Base-by-base conservation (phyloP, 2,329 filamentous ascomycete species). In the Aspergillus sp. region DNA sequence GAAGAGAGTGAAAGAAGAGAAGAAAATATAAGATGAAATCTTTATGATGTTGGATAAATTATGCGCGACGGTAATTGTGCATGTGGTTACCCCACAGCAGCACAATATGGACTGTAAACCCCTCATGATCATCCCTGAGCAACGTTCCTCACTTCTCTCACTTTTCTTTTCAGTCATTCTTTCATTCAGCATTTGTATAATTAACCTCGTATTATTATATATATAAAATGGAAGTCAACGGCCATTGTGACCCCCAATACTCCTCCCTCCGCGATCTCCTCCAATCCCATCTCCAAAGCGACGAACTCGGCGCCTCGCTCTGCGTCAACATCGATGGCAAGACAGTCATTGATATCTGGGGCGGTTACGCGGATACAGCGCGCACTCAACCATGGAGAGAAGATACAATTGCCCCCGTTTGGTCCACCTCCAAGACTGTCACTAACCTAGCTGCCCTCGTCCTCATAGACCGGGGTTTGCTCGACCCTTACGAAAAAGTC, bases 281-380 rank as follows among this genome's bases (percentile, higher is more conserved):
- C 9, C 51, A 66, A 28, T 31, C 62, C 4, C 58, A 59, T 26
- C 36, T 77, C n/a, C 50, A 56, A 7, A 61, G 56, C 1, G 54
- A 65, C 3, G 73, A 77, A 36, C 42, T 73, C 5, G 74, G 74
- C 2, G 72, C 69, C n/a, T 71, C 68, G 0, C 54, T 76, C 13
- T 60, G 53, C 19, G 60, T 75, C 37, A 70, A 62, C 42, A 52
- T 72, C 8, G 57, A 67, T 38, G 72, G 70, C n/a, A 44, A 64
- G 11, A 59, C 62, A 12, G 69, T 71, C 8, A 51, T 75, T 11
- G 70, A 76, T 46, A 47, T 75, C 11, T 75, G 69, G 69, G 73
- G 68, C 11, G 72, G 71, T 2, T 58, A 63, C 43, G 46, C 53
- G 4, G 67, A 70, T 43, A 39, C 47, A 6, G 54, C 43, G 1